Evolutionary conservation across 768 basidiomycete species (phyloP).

Genomic region (Royoungia palumana): DNA sequence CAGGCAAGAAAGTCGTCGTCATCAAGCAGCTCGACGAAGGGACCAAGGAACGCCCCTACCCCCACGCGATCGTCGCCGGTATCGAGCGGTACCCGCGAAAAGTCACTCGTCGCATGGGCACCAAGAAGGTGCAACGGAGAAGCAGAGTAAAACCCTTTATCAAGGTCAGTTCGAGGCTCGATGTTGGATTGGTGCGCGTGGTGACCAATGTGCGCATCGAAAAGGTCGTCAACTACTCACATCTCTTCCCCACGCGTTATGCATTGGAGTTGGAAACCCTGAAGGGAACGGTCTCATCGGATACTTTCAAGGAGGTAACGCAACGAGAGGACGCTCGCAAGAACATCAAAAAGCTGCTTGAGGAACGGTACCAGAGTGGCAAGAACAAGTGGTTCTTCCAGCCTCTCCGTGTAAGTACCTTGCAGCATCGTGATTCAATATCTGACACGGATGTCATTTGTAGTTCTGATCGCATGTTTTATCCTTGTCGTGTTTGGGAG

Average conservation of each 20-base stretch:
- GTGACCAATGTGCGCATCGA: neutral
- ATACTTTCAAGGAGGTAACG: conserved; percentile 97
- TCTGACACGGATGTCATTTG: conserved; percentile 3
- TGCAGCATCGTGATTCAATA: neutral
- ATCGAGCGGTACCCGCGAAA: conserved; percentile 98
- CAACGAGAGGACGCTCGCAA: conserved; percentile 95
- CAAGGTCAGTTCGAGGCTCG: conserved; percentile 63
- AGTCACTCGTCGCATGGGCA: conserved; percentile 96
- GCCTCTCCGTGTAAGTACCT: conserved; percentile 62
- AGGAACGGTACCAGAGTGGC: conserved; percentile 89
- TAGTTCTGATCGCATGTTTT: conserved; percentile 35
- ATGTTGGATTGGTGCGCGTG: too few species aligned
- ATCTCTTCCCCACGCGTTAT: conserved; percentile 99
- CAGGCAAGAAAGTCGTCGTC: conserved; percentile 98
- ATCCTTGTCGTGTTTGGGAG: conserved; percentile 13
- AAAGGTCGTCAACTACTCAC: conserved; percentile 95
- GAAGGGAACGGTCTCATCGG: conserved; percentile 78
- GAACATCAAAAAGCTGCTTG: conserved; percentile 91
- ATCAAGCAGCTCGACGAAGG: conserved; percentile 98
- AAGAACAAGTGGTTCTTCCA: conserved; percentile 99
- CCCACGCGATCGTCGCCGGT: conserved; percentile 97
- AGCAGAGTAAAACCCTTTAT: conserved; percentile 99
- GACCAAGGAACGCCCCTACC: conserved; percentile 92
- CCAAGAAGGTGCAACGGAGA: conserved; percentile 88
- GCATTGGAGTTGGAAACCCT: conserved; percentile 93